Percentiles rank a stretch among this genome's conserved stretches.
Evolutionary conservation across 306 rosid species (phyloP).

Genomic region (Boehmeria nivea): DNA sequence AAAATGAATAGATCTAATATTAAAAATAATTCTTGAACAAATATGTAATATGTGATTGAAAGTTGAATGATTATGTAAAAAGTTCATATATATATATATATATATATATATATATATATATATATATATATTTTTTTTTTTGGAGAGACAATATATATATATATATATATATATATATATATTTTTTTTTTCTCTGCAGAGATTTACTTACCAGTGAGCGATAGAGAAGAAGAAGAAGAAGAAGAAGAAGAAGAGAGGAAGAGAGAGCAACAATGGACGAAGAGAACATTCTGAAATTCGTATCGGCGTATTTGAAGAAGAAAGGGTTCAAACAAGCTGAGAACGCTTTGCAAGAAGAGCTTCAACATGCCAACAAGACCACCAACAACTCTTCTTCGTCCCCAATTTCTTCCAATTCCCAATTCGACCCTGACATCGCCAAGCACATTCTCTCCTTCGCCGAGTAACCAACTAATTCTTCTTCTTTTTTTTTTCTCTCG

Average conservation of each 20-base stretch:
- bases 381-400: constrained; percentile 35
- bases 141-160: no score
- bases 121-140: no score
- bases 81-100: no score
- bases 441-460: constrained; percentile 54
- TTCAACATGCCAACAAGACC: constrained; percentile 35
- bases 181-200: no score
- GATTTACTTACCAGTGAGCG: no score
- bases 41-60: no score
- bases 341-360: constrained; percentile 65
- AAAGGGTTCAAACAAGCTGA: constrained; percentile 70
- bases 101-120: no score
- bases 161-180: no score
- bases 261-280: constrained; percentile 48
- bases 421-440: constrained; percentile 55
- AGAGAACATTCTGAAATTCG: constrained; percentile 51
- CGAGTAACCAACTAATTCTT: constrained; percentile 29
- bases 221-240: no score
- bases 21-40: no score
- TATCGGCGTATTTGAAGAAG: constrained; percentile 53
- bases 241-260: neutral
- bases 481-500: neutral
- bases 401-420: constrained; percentile 29
- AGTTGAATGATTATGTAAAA: no score
- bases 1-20: no score